phyloP scores from a whole-genome alignment of 768 basidiomycete genomes.

The Mycena maculata region DNA sequence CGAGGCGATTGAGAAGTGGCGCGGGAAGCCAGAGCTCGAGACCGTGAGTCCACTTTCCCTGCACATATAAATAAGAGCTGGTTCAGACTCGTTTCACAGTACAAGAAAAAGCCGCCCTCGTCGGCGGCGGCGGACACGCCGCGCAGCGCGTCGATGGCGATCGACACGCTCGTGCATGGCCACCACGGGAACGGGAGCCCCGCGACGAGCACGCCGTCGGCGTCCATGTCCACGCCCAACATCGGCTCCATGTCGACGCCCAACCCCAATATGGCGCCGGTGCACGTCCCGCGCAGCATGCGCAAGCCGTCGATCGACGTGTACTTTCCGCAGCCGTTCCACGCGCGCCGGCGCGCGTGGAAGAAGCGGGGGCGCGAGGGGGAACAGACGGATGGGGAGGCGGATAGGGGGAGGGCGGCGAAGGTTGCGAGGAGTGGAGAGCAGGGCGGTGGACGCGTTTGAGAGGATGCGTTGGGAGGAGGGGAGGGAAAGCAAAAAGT shows the following conservation, averaged over 20 bases:
- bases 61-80: conserved; percentile 11
- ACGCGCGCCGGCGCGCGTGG: conserved; percentile 13
- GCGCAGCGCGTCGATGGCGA: conserved; percentile 59
- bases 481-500: too few relatives aligned
- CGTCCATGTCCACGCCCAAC: not conserved
- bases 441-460: too few relatives aligned
- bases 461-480: too few relatives aligned
- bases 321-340: conserved; percentile 54
- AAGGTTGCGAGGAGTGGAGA: conserved; percentile 19
- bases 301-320: conserved; percentile 58
- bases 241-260: not conserved
- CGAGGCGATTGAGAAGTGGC: conserved; percentile 85
- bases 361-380: not conserved
- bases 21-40: conserved; percentile 87
- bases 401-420: conserved; percentile 8
- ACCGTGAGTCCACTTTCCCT: conserved; percentile 57
- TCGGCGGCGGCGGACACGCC: conserved; percentile 41
- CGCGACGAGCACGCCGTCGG: conserved; percentile 41
- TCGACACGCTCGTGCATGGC: conserved; percentile 76
- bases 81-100: conserved; percentile 47
- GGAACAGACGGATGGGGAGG: conserved; percentile 27
- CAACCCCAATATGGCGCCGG: conserved; percentile 10
- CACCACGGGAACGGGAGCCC: conserved; percentile 73
- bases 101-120: conserved; percentile 62
- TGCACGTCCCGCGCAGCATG: conserved; percentile 29